These are phyloP conservation scores for Fusarium phyllophilum DNA, from an alignment of 2,329 filamentous ascomycete species.

Conservation along the genomic window DNA sequence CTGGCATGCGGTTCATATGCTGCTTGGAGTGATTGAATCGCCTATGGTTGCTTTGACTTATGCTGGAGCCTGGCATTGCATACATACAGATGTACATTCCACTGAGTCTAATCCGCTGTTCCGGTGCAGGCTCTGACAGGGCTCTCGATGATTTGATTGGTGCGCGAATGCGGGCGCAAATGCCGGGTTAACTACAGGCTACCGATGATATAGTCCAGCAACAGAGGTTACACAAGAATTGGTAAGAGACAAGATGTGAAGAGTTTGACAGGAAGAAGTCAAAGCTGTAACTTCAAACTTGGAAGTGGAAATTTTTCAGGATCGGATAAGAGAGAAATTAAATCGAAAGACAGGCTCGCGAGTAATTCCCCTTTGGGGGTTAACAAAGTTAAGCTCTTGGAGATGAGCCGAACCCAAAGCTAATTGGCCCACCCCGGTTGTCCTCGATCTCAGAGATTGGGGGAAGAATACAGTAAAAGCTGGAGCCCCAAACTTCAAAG, in stretches of 20 bases:
- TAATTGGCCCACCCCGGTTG: background rate
- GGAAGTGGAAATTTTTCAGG: background rate
- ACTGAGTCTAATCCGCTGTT: slow-evolving; percentile 21
- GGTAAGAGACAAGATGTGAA: background rate
- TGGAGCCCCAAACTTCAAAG: slow-evolving; percentile 21
- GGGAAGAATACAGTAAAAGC: slow-evolving; percentile 4
- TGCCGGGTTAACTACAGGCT: slow-evolving; percentile 16
- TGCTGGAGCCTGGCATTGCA: slow-evolving; percentile 14
- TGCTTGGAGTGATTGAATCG: background rate
- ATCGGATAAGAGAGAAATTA: background rate
- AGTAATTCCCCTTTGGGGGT: background rate
- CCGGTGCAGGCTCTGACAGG: slow-evolving; percentile 22
- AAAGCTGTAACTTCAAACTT: background rate
- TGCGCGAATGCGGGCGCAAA: slow-evolving; percentile 27
- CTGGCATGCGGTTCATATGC: background rate
- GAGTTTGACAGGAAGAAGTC: background rate
- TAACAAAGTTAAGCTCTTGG: background rate
- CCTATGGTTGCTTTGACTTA: background rate
- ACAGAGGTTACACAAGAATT: slow-evolving; percentile 29
- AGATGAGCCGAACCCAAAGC: background rate
- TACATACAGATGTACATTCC: background rate
- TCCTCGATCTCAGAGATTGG: slow-evolving; percentile 22
- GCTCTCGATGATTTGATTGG: slow-evolving; percentile 21
- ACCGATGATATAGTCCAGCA: slow-evolving; percentile 25
- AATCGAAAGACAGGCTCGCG: background rate